Conservation (phyloP, 345 rosid species). For the Hibiscus mutabilis region DNA sequence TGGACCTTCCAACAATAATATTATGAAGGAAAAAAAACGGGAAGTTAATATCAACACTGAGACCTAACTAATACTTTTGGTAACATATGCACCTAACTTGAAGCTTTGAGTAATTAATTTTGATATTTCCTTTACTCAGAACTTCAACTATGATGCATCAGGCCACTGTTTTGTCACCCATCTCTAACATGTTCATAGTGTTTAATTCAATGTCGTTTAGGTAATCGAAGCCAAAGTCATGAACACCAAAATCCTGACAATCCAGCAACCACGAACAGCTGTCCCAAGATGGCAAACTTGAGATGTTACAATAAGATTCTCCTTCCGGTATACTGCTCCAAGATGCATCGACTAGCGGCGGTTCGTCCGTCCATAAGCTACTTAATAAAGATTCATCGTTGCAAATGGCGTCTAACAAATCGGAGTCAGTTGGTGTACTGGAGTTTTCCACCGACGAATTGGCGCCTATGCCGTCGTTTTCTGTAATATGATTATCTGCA, state of each 20-base stretch:
- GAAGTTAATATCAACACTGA: slow-evolving; percentile 4
- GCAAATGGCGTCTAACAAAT: slow-evolving; percentile 36
- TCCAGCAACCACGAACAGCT: slow-evolving; percentile 47
- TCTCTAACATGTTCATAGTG: slow-evolving; percentile 23
- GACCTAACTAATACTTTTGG: slow-evolving; percentile 6
- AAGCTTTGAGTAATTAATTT: background rate
- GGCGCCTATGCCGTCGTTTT: slow-evolving; percentile 14
- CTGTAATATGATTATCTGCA: slow-evolving; percentile 5
- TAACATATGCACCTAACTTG: background rate
- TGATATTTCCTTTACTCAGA: background rate
- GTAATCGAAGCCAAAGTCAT: slow-evolving; percentile 68
- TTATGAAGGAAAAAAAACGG: background rate
- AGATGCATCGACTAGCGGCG: slow-evolving; percentile 31
- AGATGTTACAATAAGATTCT: background rate
- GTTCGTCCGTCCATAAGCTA: slow-evolving; percentile 64
- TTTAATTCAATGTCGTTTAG: slow-evolving; percentile 30
- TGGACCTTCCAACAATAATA: slow-evolving; percentile 22
- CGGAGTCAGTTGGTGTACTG: slow-evolving; percentile 24
- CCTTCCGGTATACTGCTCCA: slow-evolving; percentile 10
- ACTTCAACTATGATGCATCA: slow-evolving; percentile 10
- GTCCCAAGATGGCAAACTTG: slow-evolving; percentile 35
- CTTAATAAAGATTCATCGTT: slow-evolving; percentile 47
- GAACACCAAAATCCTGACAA: slow-evolving; percentile 76
- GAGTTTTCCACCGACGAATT: slow-evolving; percentile 30
- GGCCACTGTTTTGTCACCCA: slow-evolving; percentile 22